These are phyloP conservation scores for Mrakia blollopis DNA, from an alignment of 768 basidiomycete genomes.

Conservation along the genomic window DNA sequence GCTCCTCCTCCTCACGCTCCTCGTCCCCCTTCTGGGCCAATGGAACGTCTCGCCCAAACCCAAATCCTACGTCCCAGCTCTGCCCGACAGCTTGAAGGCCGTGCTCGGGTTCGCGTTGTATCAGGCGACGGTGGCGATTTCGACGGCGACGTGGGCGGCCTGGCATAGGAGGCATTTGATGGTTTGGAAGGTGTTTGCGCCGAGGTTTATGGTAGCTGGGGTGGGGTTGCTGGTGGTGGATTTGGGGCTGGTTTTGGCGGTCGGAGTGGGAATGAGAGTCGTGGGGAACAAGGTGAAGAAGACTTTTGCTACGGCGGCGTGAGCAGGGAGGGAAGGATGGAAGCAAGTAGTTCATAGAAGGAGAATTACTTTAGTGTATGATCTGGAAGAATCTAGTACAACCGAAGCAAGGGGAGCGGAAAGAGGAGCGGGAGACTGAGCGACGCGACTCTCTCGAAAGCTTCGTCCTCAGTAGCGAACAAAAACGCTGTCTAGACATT, in stretches of 20 bases:
- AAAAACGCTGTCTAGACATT: too few species aligned
- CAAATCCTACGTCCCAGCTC: slow-evolving; percentile 37
- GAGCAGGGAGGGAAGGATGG: background rate
- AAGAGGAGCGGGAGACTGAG: too few species aligned
- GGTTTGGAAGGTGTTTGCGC: slow-evolving; percentile 99
- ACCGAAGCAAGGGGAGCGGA: too few species aligned
- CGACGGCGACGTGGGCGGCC: slow-evolving; percentile 35
- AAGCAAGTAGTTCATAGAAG: background rate
- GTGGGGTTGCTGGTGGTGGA: slow-evolving; percentile 66
- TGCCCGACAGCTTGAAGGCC: slow-evolving; percentile 44
- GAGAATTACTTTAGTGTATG: too few species aligned
- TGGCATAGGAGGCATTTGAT: slow-evolving; percentile 68
- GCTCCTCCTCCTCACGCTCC: slow-evolving; percentile 60
- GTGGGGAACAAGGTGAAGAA: slow-evolving; percentile 42
- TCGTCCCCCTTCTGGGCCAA: slow-evolving; percentile 64
- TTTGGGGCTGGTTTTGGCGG: slow-evolving; percentile 58
- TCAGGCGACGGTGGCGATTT: slow-evolving; percentile 19
- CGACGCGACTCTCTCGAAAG: too few species aligned
- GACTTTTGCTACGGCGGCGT: slow-evolving; percentile 39
- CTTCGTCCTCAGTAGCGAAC: too few species aligned
- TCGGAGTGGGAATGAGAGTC: slow-evolving; percentile 52
- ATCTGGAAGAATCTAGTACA: too few species aligned
- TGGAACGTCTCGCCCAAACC: slow-evolving; percentile 75
- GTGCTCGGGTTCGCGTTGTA: slow-evolving; percentile 45
- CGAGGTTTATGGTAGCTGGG: slow-evolving; percentile 79